Evolutionary conservation across 2,329 filamentous ascomycete species (phyloP), one percentile per base, ranked within the genome.

Genomic region (Botrytis cinerea): DNA sequence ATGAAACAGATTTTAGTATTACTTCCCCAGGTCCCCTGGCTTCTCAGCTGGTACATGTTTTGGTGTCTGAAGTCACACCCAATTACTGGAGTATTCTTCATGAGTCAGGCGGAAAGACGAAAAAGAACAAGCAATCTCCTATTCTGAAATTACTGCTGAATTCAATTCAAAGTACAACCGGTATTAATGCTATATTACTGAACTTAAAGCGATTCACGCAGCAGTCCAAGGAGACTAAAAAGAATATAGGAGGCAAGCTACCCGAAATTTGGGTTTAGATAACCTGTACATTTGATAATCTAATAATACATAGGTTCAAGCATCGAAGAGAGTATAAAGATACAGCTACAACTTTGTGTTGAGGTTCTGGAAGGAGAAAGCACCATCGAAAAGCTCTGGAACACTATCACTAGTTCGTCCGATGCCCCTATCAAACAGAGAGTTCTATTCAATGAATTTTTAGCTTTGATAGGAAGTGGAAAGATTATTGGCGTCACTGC

Each of bases 11-110:
- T 7, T 89, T 92, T 79, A 87, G 88, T 77, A 86, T 95, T 68
- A 84, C 86, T 62, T 81, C 84, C 4, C 91, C 93, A 5, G 87
- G 87, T 46, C 90, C 95, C 1, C 84, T 89, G 75, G 88, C 90
- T 73, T 90, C 93, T 32, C 92, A 94, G 78, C 88, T 98, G 46
- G 85, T 95, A 70, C 91, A 94, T 79, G 84, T 89, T 4, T 83
- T 99, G 51, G 89, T 97, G 74, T 90, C 88, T 25, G 88, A 90
- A 46, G 94, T 92, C 40, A 84, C 94, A 12, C 92, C 93, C 1
- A 93, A 95, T 80, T 97, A 95, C 82, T 98, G 96, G 95, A 80
- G 85, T 4, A 79, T 89, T 14, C 80, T 95, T 25, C 83, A 85
- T 54, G 86, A 88, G 73, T 83, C 83, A n/a, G 74, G 79, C 81